These are phyloP conservation scores for Dactylellina leptospora DNA, from an alignment of 2,329 filamentous ascomycete species.

Conservation along the genomic window DNA sequence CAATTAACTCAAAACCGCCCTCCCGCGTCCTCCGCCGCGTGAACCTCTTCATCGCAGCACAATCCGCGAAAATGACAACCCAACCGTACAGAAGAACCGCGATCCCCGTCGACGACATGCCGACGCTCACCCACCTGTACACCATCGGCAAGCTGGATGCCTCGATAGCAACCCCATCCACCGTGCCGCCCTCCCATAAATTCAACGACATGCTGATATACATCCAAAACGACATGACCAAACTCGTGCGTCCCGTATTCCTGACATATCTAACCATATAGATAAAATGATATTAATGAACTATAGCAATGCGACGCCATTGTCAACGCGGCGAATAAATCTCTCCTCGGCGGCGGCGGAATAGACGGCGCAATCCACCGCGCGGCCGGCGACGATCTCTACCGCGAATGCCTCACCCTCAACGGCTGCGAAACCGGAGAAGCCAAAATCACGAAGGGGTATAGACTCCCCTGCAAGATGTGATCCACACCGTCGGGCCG, in stretches of 20 bases:
- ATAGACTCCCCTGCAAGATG: slow-evolving; percentile 77
- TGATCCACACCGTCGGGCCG: slow-evolving; percentile 93
- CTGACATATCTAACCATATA: background rate
- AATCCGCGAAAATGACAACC: slow-evolving; percentile 7
- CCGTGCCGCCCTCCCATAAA: background rate
- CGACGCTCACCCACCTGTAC: slow-evolving; percentile 22
- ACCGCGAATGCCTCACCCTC: slow-evolving; percentile 75
- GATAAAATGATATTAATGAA: background rate
- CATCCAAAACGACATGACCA: slow-evolving; percentile 32
- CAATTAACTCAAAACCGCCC: background rate
- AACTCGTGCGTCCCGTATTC: slow-evolving; percentile 15
- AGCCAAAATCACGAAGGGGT: slow-evolving; percentile 83
- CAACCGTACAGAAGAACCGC: background rate
- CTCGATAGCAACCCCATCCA: slow-evolving; percentile 30
- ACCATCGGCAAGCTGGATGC: slow-evolving; percentile 27
- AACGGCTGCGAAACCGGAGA: slow-evolving; percentile 78
- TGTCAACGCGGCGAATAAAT: slow-evolving; percentile 88
- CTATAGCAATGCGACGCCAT: slow-evolving; percentile 28
- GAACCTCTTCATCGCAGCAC: background rate
- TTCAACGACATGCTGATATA: slow-evolving; percentile 31
- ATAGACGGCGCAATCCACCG: slow-evolving; percentile 88
- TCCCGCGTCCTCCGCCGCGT: background rate
- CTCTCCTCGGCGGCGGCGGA: slow-evolving; percentile 84
- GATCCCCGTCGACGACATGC: slow-evolving; percentile 8
- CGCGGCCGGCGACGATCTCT: slow-evolving; percentile 75